These are phyloP conservation scores for Penicillium vulpinum DNA, from an alignment of 2,329 filamentous ascomycete species.

Conservation along the genomic window DNA sequence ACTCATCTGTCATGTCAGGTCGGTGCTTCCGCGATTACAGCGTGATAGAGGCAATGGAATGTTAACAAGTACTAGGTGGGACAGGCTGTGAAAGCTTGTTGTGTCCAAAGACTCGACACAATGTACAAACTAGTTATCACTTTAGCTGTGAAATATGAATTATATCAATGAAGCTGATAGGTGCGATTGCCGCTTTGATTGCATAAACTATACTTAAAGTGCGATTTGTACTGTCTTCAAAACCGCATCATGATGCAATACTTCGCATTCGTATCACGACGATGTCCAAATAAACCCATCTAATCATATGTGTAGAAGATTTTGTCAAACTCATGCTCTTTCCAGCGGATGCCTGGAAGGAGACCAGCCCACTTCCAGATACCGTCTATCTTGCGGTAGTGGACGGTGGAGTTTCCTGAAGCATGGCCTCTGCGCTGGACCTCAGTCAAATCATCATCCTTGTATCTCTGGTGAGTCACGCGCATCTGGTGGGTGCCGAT, in stretches of 20 bases:
- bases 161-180: no score
- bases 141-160: no score
- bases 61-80: no score
- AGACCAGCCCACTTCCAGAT: slow-evolving; percentile 61
- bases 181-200: not conserved
- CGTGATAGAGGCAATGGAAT: no score
- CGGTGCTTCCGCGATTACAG: no score
- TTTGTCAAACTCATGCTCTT: not conserved
- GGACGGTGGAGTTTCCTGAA: slow-evolving; percentile 56
- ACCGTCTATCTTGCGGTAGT: slow-evolving; percentile 56
- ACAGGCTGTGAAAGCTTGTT: no score
- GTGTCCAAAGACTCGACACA: no score
- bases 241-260: not conserved
- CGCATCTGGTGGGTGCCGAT: slow-evolving; percentile 59
- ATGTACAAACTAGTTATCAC: no score
- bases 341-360: slow-evolving; percentile 36
- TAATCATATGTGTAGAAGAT: not conserved
- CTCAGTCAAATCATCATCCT: slow-evolving; percentile 42
- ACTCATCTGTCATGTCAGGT: no score
- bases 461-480: slow-evolving; percentile 59
- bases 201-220: not conserved
- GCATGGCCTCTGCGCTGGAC: slow-evolving; percentile 58
- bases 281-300: no score
- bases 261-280: no score
- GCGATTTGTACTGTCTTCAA: no score